These are phyloP conservation scores for Reutealis trisperma DNA, from an alignment of 345 rosid species.

Conservation along the genomic window DNA sequence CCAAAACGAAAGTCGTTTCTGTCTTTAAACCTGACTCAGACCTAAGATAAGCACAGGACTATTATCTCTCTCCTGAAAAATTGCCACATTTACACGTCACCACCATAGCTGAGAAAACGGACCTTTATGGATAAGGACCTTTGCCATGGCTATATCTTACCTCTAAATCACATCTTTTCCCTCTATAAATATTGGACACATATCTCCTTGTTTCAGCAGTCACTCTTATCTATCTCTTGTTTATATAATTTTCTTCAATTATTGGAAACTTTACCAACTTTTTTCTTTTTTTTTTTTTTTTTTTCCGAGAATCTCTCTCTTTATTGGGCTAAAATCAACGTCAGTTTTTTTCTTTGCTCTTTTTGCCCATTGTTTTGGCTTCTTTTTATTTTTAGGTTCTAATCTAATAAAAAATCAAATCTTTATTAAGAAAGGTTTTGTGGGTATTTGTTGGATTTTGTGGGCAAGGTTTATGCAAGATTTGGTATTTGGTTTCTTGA, in stretches of 20 bases:
- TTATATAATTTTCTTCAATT: neutral
- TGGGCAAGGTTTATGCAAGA: too few relatives aligned
- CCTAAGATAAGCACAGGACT: constrained; percentile 15
- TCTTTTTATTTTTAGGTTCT: too few relatives aligned
- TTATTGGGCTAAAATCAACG: neutral
- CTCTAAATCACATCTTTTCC: too few relatives aligned
- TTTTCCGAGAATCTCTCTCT: too few relatives aligned
- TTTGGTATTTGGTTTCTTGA: too few relatives aligned
- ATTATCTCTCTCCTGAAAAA: neutral
- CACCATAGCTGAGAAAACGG: neutral
- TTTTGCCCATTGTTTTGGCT: neutral
- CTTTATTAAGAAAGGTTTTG: too few relatives aligned
- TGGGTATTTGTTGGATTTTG: too few relatives aligned
- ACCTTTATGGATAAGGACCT: constrained; percentile 21
- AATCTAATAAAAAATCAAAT: too few relatives aligned
- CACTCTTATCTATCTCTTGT: neutral
- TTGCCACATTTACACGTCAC: constrained; percentile 2
- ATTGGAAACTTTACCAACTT: neutral
- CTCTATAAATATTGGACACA: neutral
- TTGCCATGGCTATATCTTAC: neutral
- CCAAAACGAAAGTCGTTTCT: neutral
- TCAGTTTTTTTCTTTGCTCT: too few relatives aligned
- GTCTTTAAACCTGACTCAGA: neutral
- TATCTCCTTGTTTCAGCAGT: neutral
- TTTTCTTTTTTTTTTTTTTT: too few relatives aligned